A percentile compares a stretch with the other conserved stretches of the same genome.
Evolutionary conservation across 352 stramenopile genomes (phyloP).

Genomic region (Pilasporangium apinafurcum): DNA sequence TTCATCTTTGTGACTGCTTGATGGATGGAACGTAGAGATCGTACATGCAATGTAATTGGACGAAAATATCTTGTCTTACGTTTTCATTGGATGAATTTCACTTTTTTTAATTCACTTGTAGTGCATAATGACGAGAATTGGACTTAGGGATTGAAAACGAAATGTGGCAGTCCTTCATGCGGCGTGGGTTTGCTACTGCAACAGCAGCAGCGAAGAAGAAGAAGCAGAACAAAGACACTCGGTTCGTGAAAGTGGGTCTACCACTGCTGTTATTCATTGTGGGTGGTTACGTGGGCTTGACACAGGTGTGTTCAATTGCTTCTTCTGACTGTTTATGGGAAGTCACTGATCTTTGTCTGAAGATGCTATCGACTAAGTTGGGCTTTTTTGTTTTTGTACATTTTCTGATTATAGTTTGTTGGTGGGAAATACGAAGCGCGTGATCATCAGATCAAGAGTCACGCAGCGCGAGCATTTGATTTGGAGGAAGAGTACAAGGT

Average conservation of each 20-base stretch:
- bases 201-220: conserved; percentile 13
- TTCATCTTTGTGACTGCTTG: conserved; percentile 35
- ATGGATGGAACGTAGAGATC: too few relatives aligned
- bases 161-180: conserved; percentile 20
- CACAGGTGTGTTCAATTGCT: conserved; percentile 36
- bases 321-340: too few relatives aligned
- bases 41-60: conserved; percentile 22
- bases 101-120: too few relatives aligned
- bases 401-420: conserved; percentile 45
- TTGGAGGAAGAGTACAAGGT: conserved; percentile 86
- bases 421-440: conserved; percentile 76
- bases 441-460: conserved; percentile 79
- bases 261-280: conserved; percentile 81
- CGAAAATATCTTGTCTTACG: too few relatives aligned
- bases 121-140: too few relatives aligned
- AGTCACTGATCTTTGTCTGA: background rate
- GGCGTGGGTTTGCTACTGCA: conserved; percentile 11
- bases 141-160: too few relatives aligned
- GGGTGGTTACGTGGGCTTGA: conserved; percentile 66
- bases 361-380: background rate
- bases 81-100: too few relatives aligned
- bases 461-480: conserved; percentile 75
- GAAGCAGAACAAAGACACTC: conserved; percentile 44
- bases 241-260: conserved; percentile 63
- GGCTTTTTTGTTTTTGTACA: background rate